Percentiles rank a stretch among this genome's conserved stretches.
phyloP scores from a whole-genome alignment of 139 green algal genomes.

The Zygnema circumcarinatum region DNA sequence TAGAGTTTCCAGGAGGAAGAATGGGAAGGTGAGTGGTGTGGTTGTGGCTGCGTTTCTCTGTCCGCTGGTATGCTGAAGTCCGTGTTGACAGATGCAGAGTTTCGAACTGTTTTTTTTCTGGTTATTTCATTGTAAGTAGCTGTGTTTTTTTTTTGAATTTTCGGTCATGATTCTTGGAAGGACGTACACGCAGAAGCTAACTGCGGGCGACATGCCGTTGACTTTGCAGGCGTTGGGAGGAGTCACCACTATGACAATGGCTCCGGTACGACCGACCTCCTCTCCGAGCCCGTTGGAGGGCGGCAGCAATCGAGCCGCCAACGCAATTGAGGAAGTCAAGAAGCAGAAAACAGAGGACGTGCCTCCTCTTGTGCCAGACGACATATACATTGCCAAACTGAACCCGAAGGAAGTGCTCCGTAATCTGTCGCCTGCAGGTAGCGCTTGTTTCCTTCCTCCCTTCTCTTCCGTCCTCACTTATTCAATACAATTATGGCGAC shows the following conservation, averaged over 20 bases:
- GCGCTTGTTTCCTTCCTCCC: not conserved
- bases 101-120: no score
- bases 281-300: no score
- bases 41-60: no score
- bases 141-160: no score
- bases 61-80: no score
- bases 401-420: conserved; percentile 40
- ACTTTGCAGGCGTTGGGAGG: not conserved
- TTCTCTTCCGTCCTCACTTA: not conserved
- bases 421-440: conserved; percentile 46
- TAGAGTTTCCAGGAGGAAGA: no score
- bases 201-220: no score
- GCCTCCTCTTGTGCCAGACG: conserved; percentile 7
- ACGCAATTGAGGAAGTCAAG: not conserved
- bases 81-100: no score
- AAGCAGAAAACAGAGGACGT: conserved; percentile 1
- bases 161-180: no score
- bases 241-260: not conserved
- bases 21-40: no score
- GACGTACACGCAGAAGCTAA: no score
- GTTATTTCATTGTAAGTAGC: no score
- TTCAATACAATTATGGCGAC: not conserved
- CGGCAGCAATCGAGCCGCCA: not conserved
- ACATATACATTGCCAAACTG: conserved; percentile 47
- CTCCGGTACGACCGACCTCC: not conserved